phyloP scores from a whole-genome alignment of 306 rosid species.

The Sesbania bispinosa region DNA sequence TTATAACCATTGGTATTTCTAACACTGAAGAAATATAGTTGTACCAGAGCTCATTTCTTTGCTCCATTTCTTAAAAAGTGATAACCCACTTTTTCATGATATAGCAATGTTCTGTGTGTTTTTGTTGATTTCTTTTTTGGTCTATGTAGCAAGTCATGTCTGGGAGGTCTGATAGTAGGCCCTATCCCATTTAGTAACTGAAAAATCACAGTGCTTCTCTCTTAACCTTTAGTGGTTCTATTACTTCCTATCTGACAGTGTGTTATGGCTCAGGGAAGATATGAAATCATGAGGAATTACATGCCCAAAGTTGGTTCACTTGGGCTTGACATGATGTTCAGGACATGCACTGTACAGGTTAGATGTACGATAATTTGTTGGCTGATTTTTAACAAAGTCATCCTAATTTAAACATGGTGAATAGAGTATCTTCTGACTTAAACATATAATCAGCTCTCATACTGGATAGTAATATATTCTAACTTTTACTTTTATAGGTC shows the following conservation, averaged over 20 bases:
- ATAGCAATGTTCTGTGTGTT: constrained; percentile 4
- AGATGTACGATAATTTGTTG: constrained; percentile 19
- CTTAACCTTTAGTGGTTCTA: constrained; percentile 9
- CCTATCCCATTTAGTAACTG: constrained; percentile 1
- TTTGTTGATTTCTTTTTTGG: neutral
- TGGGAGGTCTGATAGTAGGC: neutral
- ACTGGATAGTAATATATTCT: constrained; percentile 16
- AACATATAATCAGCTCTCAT: neutral
- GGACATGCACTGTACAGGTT: constrained; percentile 99
- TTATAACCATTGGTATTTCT: neutral
- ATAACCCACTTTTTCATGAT: neutral
- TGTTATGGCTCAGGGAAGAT: constrained; percentile 76
- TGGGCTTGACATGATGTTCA: constrained; percentile 98
- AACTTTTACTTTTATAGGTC: constrained; percentile 52
- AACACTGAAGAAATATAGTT: constrained; percentile 1
- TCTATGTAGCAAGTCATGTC: neutral
- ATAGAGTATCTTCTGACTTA: constrained; percentile 15
- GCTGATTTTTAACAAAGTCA: neutral
- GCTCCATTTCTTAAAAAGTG: neutral
- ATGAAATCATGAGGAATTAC: constrained; percentile 87
- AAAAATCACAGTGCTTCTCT: constrained; percentile 11
- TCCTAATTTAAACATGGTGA: constrained; percentile 15
- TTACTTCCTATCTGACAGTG: constrained; percentile 33
- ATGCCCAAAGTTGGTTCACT: constrained; percentile 98
- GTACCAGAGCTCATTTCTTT: neutral